Conservation (phyloP, 2,329 filamentous ascomycete genomes). For the Aureobasidium pullulans region DNA sequence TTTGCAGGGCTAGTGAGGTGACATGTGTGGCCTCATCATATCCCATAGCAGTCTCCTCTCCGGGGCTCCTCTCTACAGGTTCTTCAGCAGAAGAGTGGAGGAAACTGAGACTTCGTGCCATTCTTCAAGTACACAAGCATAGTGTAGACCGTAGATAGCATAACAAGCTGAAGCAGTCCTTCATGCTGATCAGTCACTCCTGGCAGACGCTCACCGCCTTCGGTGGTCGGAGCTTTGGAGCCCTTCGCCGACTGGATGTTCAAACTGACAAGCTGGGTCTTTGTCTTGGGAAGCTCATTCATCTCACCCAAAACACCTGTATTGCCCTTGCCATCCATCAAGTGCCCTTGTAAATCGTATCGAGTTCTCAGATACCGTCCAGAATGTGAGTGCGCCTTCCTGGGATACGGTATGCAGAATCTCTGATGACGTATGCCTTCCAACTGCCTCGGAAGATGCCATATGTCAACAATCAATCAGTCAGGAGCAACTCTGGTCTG, state of each 20-base stretch:
- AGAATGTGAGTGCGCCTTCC: background rate
- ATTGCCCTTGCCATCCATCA: no score
- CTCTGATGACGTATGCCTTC: background rate
- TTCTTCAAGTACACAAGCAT: no score
- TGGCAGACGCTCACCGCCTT: constrained; percentile 4
- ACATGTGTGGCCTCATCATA: no score
- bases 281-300: background rate
- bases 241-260: background rate
- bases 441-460: background rate
- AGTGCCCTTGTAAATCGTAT: background rate
- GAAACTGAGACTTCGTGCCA: background rate
- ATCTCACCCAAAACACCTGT: background rate
- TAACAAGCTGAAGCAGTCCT: no score
- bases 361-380: background rate
- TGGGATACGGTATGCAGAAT: background rate
- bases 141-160: no score
- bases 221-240: background rate
- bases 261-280: background rate
- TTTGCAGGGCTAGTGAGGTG: no score
- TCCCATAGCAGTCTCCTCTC: no score
- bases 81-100: background rate
- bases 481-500: background rate
- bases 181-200: background rate
- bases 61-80: no score
- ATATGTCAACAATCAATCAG: background rate